These are phyloP conservation scores for Scenedesmus sp. DNA, from an alignment of 163 green algal genomes.

Conservation along the genomic window DNA sequence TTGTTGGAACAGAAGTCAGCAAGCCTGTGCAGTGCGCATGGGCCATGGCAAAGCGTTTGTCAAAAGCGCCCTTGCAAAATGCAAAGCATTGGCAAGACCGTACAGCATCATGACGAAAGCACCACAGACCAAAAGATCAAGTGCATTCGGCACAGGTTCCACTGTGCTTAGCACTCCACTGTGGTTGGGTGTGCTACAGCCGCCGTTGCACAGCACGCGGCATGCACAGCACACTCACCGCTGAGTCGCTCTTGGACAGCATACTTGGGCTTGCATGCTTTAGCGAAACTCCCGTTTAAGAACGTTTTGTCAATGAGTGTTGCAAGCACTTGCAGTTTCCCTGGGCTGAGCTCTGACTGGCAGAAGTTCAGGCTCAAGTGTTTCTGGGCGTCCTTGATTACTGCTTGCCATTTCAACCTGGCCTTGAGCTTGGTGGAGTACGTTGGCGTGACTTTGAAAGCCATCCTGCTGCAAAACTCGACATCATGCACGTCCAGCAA, in stretches of 20 bases:
- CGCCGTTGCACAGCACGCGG: not conserved
- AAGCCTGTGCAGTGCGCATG: too few relatives aligned
- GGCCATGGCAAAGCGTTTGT: too few relatives aligned
- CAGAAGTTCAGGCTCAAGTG: slow-evolving; percentile 18
- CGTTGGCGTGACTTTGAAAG: not conserved
- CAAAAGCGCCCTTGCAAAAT: too few relatives aligned
- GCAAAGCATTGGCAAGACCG: too few relatives aligned
- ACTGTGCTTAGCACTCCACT: not conserved
- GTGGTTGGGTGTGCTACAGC: not conserved
- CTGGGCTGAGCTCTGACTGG: not conserved
- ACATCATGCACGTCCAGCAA: not conserved
- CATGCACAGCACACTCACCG: not conserved
- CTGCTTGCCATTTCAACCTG: slow-evolving; percentile 26
- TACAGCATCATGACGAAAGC: too few relatives aligned
- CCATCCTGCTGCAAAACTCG: not conserved
- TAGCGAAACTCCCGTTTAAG: slow-evolving; percentile 8
- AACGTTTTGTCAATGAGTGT: slow-evolving; percentile 12
- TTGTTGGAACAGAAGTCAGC: too few relatives aligned
- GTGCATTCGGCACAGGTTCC: too few relatives aligned
- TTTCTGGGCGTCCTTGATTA: not conserved
- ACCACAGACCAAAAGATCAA: too few relatives aligned
- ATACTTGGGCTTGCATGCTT: slow-evolving; percentile 2
- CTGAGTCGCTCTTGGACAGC: slow-evolving; percentile 9
- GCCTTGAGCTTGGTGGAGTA: slow-evolving; percentile 14
- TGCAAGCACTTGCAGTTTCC: not conserved